Base-by-base conservation (phyloP, 1,139 yeast species). In the Meyerozyma carpophila region DNA sequence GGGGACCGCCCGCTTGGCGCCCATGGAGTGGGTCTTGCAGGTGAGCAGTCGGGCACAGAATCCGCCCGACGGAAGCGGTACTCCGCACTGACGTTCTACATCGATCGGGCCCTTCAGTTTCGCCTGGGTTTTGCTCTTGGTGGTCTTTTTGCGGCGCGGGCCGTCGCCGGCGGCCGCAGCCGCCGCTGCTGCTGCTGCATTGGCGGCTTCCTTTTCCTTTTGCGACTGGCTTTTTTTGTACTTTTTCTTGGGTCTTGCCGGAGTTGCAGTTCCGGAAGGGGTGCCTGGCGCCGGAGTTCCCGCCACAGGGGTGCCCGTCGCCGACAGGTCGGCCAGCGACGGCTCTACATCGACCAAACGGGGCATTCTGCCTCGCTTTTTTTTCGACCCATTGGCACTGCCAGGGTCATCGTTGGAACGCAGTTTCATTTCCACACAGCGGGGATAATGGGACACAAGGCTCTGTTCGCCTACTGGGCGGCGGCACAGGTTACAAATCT, bases 21-120 rank as follows among this genome's bases (percentile, higher is more conserved):
- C 97, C 97, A 93, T 91, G 1, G 97, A 88, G 63, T 93, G 98
- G 0, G 98, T 90, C 61, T 93, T 93, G 73, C 98, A 93, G 0
- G 98, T 93, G 49, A 93, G 72, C 0, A 97, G 89, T 44, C 98
- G 76, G 6, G 97, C 96, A 73, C 98, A 93, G 55, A 82, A 82
- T 0, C 95, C 95, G 9, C 98, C 98, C 49, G 84, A 84, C 0
- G 96, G 90, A 47, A 93, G 66, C 3, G 91, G 88, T 7, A 93
- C 98, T 62, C 98, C 98, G 73, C 98, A 93, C 63, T 93, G 98
- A 51, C 80, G 84, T 60, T 93, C 97, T 38, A 93, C 95, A 62
- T 93, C 96, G 36, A 91, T 95, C 0, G 91, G 88, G 3, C 89
- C 93, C 53, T 85, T 87, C 32, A 77, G 73, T 54, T 84, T 84